These are phyloP conservation scores for Xylaria sp. DNA, from an alignment of 2,329 filamentous ascomycete species.

Conservation along the genomic window DNA sequence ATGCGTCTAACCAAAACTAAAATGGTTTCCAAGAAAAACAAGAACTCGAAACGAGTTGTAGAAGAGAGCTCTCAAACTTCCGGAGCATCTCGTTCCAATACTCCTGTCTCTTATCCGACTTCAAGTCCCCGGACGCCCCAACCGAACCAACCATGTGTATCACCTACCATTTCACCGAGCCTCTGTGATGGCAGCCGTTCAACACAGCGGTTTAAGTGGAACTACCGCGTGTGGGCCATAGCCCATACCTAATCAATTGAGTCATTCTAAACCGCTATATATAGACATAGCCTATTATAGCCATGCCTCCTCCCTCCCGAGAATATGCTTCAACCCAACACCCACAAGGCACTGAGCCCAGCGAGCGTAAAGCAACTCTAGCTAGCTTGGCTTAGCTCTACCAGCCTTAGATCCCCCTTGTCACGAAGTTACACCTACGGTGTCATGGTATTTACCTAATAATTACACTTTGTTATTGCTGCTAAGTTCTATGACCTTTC, in stretches of 20 bases:
- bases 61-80: conserved; percentile 26
- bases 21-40: conserved; percentile 29
- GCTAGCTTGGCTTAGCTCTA: too few relatives aligned
- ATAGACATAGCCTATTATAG: too few relatives aligned
- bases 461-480: too few relatives aligned
- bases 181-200: too few relatives aligned
- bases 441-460: too few relatives aligned
- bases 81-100: conserved; percentile 22
- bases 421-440: too few relatives aligned
- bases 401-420: too few relatives aligned
- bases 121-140: conserved; percentile 16
- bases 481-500: too few relatives aligned
- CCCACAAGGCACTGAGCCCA: conserved; percentile 17
- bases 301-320: conserved; percentile 16
- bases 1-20: conserved; percentile 31
- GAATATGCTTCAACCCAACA: conserved; percentile 19
- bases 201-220: too few relatives aligned
- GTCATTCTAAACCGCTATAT: too few relatives aligned
- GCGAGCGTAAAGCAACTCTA: conserved; percentile 19
- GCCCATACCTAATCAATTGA: too few relatives aligned
- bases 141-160: conserved; percentile 17
- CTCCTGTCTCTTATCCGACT: conserved; percentile 17
- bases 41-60: conserved; percentile 26
- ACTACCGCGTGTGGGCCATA: too few relatives aligned
- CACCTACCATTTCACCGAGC: conserved; percentile 22